A percentile compares a stretch with the other conserved stretches of the same genome.
phyloP scores from a whole-genome alignment of 345 rosid species.

The Moricandia arvensis region DNA sequence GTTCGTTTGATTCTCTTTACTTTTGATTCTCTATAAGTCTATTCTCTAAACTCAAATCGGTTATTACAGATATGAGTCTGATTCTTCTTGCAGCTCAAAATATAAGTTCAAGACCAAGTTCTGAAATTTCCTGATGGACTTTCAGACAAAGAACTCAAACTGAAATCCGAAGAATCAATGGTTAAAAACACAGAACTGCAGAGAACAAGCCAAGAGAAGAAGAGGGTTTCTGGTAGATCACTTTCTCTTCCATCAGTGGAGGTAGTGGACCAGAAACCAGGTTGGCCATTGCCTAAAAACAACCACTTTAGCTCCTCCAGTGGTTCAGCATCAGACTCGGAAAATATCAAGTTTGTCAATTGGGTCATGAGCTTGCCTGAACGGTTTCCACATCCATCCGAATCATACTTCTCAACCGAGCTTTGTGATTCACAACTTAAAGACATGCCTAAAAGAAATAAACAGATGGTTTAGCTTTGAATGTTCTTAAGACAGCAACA shows the following conservation, averaged over 20 bases:
- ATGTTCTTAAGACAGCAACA: conserved; percentile 63
- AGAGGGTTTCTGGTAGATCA: conserved; percentile 39
- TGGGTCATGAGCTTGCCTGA: conserved; percentile 88
- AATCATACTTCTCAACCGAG: conserved; percentile 19
- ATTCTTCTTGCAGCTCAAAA: conserved; percentile 44
- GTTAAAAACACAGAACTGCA: conserved; percentile 25
- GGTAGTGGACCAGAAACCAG: conserved; percentile 56
- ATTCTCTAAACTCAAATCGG: background rate
- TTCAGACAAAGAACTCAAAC: conserved; percentile 31
- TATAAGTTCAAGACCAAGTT: conserved; percentile 25
- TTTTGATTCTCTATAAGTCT: background rate
- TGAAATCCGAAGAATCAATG: conserved; percentile 43
- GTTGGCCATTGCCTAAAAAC: conserved; percentile 82
- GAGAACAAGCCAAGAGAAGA: conserved; percentile 11
- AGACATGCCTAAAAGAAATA: conserved; percentile 39
- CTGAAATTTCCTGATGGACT: conserved; percentile 7
- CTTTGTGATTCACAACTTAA: conserved; percentile 37
- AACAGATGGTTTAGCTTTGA: conserved; percentile 58
- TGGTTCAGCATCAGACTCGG: conserved; percentile 33
- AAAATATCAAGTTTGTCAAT: conserved; percentile 64
- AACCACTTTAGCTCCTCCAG: conserved; percentile 42
- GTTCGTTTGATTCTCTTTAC: conserved; percentile 41
- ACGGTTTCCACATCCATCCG: conserved; percentile 47
- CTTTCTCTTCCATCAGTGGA: conserved; percentile 46
- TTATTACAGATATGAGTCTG: background rate